These are phyloP conservation scores for Lactarius psammicola DNA, from an alignment of 768 basidiomycete species.

Conservation along the genomic window DNA sequence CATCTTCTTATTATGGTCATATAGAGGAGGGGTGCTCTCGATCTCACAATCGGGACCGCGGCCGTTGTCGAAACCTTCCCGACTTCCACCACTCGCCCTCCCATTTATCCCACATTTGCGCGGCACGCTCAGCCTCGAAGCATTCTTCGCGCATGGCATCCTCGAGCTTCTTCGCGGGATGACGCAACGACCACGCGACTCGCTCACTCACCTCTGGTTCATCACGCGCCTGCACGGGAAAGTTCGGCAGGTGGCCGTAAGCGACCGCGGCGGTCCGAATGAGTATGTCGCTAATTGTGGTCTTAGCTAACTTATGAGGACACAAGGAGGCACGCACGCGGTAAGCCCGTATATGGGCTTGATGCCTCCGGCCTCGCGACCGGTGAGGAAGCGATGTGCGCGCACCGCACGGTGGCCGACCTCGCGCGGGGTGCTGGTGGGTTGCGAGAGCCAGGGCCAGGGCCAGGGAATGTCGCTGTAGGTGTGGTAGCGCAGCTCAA, in stretches of 20 bases:
- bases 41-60: slow-evolving; percentile 13
- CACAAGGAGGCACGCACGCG: slow-evolving; percentile 72
- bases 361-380: slow-evolving; percentile 77
- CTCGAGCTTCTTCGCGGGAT: slow-evolving; percentile 30
- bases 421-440: background rate
- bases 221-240: slow-evolving; percentile 44
- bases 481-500: slow-evolving; percentile 64
- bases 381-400: slow-evolving; percentile 81
- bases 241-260: slow-evolving; percentile 47
- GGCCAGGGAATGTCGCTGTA: slow-evolving; percentile 52
- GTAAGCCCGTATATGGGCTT: slow-evolving; percentile 91
- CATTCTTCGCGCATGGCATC: slow-evolving; percentile 33
- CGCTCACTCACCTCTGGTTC: slow-evolving; percentile 43
- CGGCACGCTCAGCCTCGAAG: slow-evolving; percentile 31
- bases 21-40: background rate
- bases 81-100: slow-evolving; percentile 16
- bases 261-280: slow-evolving; percentile 51
- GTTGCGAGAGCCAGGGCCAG: slow-evolving; percentile 37
- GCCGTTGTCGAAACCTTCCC: slow-evolving; percentile 1
- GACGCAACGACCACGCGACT: slow-evolving; percentile 44
- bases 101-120: slow-evolving; percentile 26
- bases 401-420: slow-evolving; percentile 37
- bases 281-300: slow-evolving; percentile 52
- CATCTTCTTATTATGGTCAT: background rate
- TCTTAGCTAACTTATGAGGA: too few relatives aligned